Conservation (phyloP, 202 grass and related monocot genomes). For the Cymbopogon flexuosus region DNA sequence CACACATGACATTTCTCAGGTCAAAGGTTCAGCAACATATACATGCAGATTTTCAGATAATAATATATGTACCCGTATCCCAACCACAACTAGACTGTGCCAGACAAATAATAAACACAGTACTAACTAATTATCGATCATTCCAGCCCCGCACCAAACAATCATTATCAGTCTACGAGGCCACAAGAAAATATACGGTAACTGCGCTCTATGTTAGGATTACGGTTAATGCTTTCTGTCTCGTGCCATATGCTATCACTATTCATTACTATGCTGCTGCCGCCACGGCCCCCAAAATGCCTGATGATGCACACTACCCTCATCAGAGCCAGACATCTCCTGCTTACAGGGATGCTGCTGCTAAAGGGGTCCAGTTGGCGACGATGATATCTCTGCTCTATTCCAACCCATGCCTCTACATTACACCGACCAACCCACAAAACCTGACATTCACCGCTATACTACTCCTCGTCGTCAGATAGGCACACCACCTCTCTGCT, state of each 20-base stretch:
- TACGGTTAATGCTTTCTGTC: background rate
- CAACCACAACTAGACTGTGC: background rate
- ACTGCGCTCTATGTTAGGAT: background rate
- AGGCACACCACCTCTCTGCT: constrained; percentile 36
- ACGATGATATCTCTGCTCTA: background rate
- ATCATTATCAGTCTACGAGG: background rate
- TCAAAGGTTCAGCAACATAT: background rate
- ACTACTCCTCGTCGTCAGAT: constrained; percentile 34
- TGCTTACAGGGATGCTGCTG: constrained; percentile 14
- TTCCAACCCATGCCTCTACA: background rate
- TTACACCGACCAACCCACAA: background rate
- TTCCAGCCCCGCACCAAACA: background rate
- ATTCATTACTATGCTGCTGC: background rate
- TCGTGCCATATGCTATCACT: background rate
- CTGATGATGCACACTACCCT: background rate
- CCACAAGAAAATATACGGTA: background rate
- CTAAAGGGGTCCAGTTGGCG: background rate
- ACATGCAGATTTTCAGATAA: background rate
- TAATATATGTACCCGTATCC: background rate
- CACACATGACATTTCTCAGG: background rate
- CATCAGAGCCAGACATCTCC: constrained; percentile 6
- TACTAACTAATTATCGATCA: background rate
- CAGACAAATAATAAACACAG: background rate
- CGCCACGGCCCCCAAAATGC: background rate
- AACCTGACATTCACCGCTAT: background rate